phyloP scores from a whole-genome alignment of 495 filamentous ascomycete genomes.

The Aspergillus wentii region DNA sequence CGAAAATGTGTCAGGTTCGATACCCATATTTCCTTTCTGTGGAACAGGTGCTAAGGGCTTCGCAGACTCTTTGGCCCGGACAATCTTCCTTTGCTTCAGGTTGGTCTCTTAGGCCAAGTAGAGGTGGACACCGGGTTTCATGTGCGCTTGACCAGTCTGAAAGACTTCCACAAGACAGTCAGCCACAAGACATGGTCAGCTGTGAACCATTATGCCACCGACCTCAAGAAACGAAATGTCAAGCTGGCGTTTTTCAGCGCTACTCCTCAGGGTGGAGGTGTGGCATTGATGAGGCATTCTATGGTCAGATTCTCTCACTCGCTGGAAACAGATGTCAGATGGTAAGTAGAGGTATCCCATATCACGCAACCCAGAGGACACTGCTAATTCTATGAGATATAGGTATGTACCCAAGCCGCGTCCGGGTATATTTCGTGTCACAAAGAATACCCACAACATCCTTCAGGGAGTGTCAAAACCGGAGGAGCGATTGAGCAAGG shows the following conservation, averaged over 20 bases:
- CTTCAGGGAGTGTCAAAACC: constrained; percentile 74
- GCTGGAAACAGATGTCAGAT: constrained; percentile 65
- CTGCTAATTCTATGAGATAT: too few relatives aligned
- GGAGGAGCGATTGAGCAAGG: constrained; percentile 53
- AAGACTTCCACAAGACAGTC: constrained; percentile 63
- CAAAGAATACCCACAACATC: constrained; percentile 91
- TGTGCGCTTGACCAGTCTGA: constrained; percentile 53
- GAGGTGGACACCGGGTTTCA: constrained; percentile 66
- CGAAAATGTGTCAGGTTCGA: constrained; percentile 71
- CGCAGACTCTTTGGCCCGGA: constrained; percentile 71
- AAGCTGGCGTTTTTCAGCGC: constrained; percentile 83
- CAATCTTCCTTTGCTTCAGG: constrained; percentile 65
- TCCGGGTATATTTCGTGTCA: constrained; percentile 79
- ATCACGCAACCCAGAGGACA: too few relatives aligned
- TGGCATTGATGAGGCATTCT: constrained; percentile 85
- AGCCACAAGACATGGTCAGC: constrained; percentile 60
- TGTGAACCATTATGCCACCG: constrained; percentile 60
- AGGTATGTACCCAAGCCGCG: constrained; percentile 79
- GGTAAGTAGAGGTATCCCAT: too few relatives aligned
- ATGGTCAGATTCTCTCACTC: constrained; percentile 67
- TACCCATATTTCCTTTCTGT: constrained; percentile 2
- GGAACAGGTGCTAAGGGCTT: constrained; percentile 8
- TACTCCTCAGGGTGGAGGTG: constrained; percentile 83
- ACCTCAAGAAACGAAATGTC: constrained; percentile 60
- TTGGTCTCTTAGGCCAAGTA: constrained; percentile 70